Conservation (phyloP, 139 green algal species). For the Tetraselmis striata region DNA sequence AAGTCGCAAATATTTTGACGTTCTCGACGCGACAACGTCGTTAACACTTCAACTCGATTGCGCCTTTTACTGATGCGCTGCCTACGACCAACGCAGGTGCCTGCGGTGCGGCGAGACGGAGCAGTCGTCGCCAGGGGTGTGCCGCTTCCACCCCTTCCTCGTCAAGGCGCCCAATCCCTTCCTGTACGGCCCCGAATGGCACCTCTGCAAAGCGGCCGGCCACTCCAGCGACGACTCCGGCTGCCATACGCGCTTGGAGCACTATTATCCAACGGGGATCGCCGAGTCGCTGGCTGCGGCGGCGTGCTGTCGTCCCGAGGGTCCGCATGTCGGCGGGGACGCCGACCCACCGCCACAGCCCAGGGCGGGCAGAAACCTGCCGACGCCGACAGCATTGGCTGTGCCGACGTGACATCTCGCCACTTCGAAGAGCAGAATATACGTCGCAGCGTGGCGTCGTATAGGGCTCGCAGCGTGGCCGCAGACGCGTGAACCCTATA, state of each 20-base stretch:
- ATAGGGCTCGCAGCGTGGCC: no score
- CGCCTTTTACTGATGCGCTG: no score
- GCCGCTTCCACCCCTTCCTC: slow-evolving; percentile 4
- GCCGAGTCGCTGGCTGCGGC: neutral
- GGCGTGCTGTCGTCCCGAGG: neutral
- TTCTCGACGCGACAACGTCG: no score
- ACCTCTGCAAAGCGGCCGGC: neutral
- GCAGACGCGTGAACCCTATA: no score
- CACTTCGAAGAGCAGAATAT: no score
- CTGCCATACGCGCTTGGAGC: neutral
- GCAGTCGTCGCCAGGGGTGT: neutral
- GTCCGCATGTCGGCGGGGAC: neutral
- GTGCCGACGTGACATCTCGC: no score
- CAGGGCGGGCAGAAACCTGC: neutral
- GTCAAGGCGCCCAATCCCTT: neutral
- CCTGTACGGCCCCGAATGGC: slow-evolving; percentile 3
- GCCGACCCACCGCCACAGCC: neutral
- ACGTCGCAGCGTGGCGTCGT: no score
- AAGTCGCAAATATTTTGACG: no score
- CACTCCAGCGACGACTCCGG: neutral
- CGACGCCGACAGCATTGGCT: neutral
- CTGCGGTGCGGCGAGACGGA: neutral
- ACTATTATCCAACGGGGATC: neutral
- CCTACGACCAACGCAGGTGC: no score
- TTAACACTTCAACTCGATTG: no score